Conservation (phyloP, 1,139 yeast species). For the Yamadazyma aaseri region DNA sequence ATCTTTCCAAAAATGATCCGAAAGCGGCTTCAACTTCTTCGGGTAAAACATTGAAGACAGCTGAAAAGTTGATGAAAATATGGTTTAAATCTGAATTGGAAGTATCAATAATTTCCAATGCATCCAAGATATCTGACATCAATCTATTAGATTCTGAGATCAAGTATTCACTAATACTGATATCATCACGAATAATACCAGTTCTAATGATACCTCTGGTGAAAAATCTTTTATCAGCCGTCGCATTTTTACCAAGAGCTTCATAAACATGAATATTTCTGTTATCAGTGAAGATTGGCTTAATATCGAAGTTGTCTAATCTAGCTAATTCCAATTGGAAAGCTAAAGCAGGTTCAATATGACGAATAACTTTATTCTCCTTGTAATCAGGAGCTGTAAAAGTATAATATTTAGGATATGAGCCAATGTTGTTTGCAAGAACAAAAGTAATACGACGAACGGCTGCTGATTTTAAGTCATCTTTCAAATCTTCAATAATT, state of each 20-base stretch:
- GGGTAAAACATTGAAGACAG: slow-evolving; percentile 90
- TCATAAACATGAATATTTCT: slow-evolving; percentile 96
- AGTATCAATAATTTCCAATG: slow-evolving; percentile 90
- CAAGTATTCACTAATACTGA: slow-evolving; percentile 88
- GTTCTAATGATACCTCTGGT: slow-evolving; percentile 97
- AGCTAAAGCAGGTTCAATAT: slow-evolving; percentile 97
- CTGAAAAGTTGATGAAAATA: slow-evolving; percentile 93
- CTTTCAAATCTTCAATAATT: slow-evolving; percentile 64
- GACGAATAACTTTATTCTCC: slow-evolving; percentile 91
- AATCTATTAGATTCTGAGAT: slow-evolving; percentile 95
- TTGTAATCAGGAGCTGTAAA: slow-evolving; percentile 83
- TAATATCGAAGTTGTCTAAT: slow-evolving; percentile 89
- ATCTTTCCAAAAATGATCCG: slow-evolving; percentile 96
- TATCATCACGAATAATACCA: slow-evolving; percentile 89
- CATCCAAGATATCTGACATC: slow-evolving; percentile 93
- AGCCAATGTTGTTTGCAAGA: slow-evolving; percentile 77
- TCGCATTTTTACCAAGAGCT: slow-evolving; percentile 91
- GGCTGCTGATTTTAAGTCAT: slow-evolving; percentile 65
- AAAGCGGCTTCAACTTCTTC: slow-evolving; percentile 97
- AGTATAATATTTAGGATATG: slow-evolving; percentile 93
- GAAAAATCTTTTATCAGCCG: slow-evolving; percentile 92
- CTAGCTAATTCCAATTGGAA: slow-evolving; percentile 95
- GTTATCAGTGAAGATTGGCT: slow-evolving; percentile 94
- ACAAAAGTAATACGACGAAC: slow-evolving; percentile 93
- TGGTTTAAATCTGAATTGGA: slow-evolving; percentile 95